Percentiles rank a stretch among this genome's conserved stretches.
phyloP scores from a whole-genome alignment of 805 yeast species.

The Kuraishia ogatae region DNA sequence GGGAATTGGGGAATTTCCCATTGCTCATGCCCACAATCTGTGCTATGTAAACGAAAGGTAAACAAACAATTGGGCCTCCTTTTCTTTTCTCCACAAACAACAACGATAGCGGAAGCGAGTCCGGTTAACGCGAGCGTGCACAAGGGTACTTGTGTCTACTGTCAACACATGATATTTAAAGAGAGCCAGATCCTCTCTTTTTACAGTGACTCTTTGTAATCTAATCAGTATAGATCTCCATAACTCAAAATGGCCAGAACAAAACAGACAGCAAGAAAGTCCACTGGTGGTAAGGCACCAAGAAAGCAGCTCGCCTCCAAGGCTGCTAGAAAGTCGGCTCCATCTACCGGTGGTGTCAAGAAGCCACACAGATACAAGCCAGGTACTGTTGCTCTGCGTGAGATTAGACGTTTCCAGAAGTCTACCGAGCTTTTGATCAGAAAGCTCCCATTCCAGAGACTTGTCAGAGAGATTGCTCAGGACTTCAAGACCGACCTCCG shows the following conservation, averaged over 20 bases:
- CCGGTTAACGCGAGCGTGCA: not conserved
- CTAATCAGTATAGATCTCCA: conserved; percentile 6
- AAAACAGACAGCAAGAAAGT: conserved; percentile 90
- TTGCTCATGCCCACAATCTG: not conserved
- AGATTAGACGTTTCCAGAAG: conserved; percentile 95
- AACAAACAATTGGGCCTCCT: not conserved
- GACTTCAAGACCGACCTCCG: conserved; percentile 90
- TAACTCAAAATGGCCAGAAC: conserved; percentile 72
- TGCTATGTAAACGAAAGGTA: not conserved
- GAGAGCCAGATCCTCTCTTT: not conserved
- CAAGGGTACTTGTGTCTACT: not conserved
- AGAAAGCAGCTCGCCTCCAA: conserved; percentile 88
- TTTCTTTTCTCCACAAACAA: too few species aligned
- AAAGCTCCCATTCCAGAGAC: conserved; percentile 95
- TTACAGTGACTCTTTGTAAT: not conserved
- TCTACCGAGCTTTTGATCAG: conserved; percentile 92
- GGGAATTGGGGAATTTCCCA: not conserved
- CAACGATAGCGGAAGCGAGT: not conserved
- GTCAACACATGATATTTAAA: not conserved
- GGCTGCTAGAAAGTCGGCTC: conserved; percentile 91
- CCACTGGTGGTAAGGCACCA: conserved; percentile 95
- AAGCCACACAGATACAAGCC: conserved; percentile 96
- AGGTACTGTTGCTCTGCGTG: conserved; percentile 95
- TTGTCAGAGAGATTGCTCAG: conserved; percentile 92
- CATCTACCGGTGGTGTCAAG: conserved; percentile 89